Base-by-base conservation (phyloP, 2,329 filamentous ascomycete genomes). In the Paraphoma sp. region DNA sequence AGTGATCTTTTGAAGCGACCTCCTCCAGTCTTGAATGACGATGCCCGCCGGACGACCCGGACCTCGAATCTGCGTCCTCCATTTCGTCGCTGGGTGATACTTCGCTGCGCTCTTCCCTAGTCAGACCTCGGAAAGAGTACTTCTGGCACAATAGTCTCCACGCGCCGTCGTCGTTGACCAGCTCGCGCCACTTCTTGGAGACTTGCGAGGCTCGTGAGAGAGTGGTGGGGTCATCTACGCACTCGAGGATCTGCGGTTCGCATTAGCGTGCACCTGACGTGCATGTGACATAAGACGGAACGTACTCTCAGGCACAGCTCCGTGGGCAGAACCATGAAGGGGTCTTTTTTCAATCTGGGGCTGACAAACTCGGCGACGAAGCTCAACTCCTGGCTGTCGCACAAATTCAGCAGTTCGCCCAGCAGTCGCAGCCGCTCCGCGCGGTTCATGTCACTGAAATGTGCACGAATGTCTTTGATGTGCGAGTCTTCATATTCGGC, bases 131-230 rank as follows among this genome's bases (percentile, higher is more conserved):
- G 76, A 97, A 99, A 59, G 95, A 93, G 76, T 97, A 94, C 78
- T 97, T 97, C 63, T 96, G 92, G 75, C 94, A 98, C 17, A 99
- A 84, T 59, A 95, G 92, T 81, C 97, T 97, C 95, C 95, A 99
- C 1, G 95, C 96, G 79, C 97, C 93, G 76, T 99, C 95, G 76
- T 99, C 95, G 72, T 90, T 94, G 48, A 99, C 84, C 7, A 99
- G 84, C 76, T 97, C 93, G 61, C 92, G 87, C 95, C 95, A 99
- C 75, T 93, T 86, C 63, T 88, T 88, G 51, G 95, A 99, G n/a
- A 99, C 95, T 76, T 98, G 94, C 5, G 94, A 97, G 50, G 95
- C 91, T 73, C 95, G 86, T 40, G 93, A 94, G 45, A 99, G 84
- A 2, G 96, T 96, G 74, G 93, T 95, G 1, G 95, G 93, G 72